Evolutionary conservation across 148 eudicot genomes (phyloP).

Genomic region (Fagopyrum esculentum): DNA sequence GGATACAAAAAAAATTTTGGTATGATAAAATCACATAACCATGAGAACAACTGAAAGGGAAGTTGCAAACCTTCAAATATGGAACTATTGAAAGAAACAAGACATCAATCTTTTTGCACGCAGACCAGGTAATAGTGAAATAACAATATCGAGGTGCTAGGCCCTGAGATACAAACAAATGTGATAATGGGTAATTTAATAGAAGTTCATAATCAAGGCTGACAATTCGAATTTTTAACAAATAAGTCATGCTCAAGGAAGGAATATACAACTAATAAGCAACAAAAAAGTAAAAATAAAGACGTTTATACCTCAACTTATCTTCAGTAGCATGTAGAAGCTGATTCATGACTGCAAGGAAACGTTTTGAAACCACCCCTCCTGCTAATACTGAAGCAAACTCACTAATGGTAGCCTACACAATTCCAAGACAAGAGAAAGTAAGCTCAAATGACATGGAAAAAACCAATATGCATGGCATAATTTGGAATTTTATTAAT

Average conservation of each 20-base stretch:
- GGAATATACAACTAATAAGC: background rate
- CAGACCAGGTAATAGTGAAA: no score
- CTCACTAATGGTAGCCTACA: conserved; percentile 59
- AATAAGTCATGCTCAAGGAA: no score
- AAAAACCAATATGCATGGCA: background rate
- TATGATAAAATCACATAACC: background rate
- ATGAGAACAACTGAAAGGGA: background rate
- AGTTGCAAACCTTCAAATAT: conserved; percentile 57
- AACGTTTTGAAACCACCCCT: conserved; percentile 35
- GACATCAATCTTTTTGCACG: no score
- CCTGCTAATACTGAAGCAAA: conserved; percentile 77
- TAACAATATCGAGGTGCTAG: no score
- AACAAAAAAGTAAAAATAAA: conserved; percentile 12
- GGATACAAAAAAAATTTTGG: no score
- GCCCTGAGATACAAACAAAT: no score
- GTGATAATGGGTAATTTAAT: no score
- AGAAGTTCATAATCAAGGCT: no score
- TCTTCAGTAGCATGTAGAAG: conserved; percentile 53
- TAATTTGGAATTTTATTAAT: background rate
- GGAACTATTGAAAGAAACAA: no score
- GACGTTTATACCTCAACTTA: conserved; percentile 43
- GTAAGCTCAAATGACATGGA: background rate
- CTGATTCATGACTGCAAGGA: conserved; percentile 45
- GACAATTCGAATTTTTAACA: no score
- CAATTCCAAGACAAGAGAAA: background rate